Percentiles rank a stretch among this genome's conserved stretches.
Evolutionary conservation across 352 stramenopile species (phyloP).

Genomic region (Phytophthora europaea): DNA sequence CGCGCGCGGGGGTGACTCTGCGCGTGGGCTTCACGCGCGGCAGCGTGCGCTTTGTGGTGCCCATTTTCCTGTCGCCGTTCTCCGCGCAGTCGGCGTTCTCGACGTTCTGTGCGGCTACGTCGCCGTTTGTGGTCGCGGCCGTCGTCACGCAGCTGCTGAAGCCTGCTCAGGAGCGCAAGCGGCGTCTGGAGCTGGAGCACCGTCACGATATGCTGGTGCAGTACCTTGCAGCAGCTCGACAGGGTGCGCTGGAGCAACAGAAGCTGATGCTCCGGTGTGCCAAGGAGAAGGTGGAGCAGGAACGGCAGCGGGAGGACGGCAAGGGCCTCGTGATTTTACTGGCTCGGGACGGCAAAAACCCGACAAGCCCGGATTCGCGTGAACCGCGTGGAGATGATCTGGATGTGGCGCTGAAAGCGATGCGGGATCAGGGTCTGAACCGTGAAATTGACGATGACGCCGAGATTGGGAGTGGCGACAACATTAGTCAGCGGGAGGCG

Average conservation of each 20-base stretch:
- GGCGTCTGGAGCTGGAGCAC: constrained; percentile 58
- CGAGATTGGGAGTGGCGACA: constrained; percentile 26
- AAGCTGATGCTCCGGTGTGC: constrained; percentile 76
- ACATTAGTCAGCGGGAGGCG: constrained; percentile 24
- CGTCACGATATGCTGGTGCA: constrained; percentile 58
- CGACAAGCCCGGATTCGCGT: constrained; percentile 53
- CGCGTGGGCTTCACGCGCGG: constrained; percentile 79
- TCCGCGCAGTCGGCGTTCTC: constrained; percentile 71
- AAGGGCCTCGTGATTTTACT: constrained; percentile 81
- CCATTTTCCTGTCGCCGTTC: constrained; percentile 86
- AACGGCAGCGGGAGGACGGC: constrained; percentile 51
- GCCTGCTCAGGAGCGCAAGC: constrained; percentile 69
- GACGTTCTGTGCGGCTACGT: constrained; percentile 80
- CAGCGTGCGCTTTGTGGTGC: constrained; percentile 84
- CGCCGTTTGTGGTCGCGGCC: constrained; percentile 73
- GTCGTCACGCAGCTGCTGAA: constrained; percentile 75
- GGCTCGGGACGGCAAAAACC: constrained; percentile 80
- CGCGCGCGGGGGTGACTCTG: constrained; percentile 67
- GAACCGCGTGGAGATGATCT: constrained; percentile 35
- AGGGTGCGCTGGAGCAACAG: constrained; percentile 73
- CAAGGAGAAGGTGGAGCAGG: constrained; percentile 65
- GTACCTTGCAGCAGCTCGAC: constrained; percentile 65
- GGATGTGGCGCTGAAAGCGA: constrained; percentile 25
- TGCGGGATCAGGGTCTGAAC: constrained; percentile 32
- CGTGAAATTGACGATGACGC: constrained; percentile 30